Evolutionary conservation across 2,329 filamentous ascomycete species (phyloP).

Genomic region (Aspergillus sp.): DNA sequence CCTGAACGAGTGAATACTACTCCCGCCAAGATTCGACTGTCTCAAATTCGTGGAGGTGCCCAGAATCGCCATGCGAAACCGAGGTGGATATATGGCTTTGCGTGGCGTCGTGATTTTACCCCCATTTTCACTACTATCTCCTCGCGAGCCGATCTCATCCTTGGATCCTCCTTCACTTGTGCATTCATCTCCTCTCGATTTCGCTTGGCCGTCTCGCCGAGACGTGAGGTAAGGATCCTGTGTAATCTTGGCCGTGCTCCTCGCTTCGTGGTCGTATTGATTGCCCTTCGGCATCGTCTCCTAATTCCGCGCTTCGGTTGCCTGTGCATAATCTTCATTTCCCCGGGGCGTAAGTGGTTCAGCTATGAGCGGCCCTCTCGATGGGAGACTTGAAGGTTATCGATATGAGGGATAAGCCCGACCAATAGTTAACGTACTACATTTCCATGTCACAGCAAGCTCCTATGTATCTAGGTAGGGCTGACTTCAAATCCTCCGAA

Average conservation of each 20-base stretch:
- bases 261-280: not conserved
- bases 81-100: not conserved
- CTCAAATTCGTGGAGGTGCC: not conserved
- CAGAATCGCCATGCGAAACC: not conserved
- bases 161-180: not conserved
- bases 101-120: not conserved
- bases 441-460: not conserved
- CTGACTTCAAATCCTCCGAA: slow-evolving; percentile 4
- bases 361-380: not conserved
- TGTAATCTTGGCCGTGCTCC: not conserved
- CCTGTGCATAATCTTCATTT: not conserved
- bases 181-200: not conserved
- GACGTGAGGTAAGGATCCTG: not conserved
- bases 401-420: not conserved
- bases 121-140: not conserved
- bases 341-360: not conserved
- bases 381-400: not conserved
- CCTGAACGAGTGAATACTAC: not conserved
- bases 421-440: not conserved
- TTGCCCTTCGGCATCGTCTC: not conserved
- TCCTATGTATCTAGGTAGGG: not conserved
- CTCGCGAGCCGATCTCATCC: not conserved
- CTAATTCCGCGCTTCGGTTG: not conserved
- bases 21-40: slow-evolving; percentile 1
- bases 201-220: slow-evolving; percentile 5